Base-by-base conservation (phyloP, 768 basidiomycete genomes). In the Hysterangium stoloniferum region DNA sequence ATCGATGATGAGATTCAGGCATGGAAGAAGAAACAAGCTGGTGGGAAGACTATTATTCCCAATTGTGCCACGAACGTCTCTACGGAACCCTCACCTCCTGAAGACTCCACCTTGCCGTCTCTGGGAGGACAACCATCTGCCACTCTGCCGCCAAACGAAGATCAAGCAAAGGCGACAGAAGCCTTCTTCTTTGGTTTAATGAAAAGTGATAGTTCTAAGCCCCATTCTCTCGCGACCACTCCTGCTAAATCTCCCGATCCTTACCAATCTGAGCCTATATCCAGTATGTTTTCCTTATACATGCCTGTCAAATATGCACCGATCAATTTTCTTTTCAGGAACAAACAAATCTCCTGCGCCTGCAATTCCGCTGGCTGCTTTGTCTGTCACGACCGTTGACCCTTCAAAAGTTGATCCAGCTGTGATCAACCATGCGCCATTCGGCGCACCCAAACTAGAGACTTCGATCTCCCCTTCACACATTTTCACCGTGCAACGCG, bases 21-120 rank as follows among this genome's bases (percentile, higher is more conserved):
- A 2, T 91, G 87, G 79, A 92, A 89, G 72, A 86, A 82, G 62
- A 88, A 84, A 60, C 84, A 85, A 64, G 84, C 80, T 56, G 83
- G 83, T 55, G 68, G 71, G 58, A 80, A 78, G 60, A 11, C 49
- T 40, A 25, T 24, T n/a, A 28, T 13, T 24, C 25, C 48, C 13
- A 31, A 22, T 12, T 19, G 20, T 5, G 13, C 40, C 28, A 17
- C 29, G 7, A 28, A 34, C 19, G 31, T 17, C 45, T 56, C 58
- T 20, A 48, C 43, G 13, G 52, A 25, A n/a, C 35, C 32, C 29
- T 20, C 22, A n/a, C 35, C 29, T 24, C 22, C 45, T 24, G 28
- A 15, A 22, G 42, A 34, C 29, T 9, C 48, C 8, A 17, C 25
- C 5, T 20, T 32, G 19, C 32, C 43, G 13, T 52, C 50, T 45